These are phyloP conservation scores for Neckera pumila DNA, from an alignment of 225 moss, liverwort and hornwort genomes.

Conservation along the genomic window DNA sequence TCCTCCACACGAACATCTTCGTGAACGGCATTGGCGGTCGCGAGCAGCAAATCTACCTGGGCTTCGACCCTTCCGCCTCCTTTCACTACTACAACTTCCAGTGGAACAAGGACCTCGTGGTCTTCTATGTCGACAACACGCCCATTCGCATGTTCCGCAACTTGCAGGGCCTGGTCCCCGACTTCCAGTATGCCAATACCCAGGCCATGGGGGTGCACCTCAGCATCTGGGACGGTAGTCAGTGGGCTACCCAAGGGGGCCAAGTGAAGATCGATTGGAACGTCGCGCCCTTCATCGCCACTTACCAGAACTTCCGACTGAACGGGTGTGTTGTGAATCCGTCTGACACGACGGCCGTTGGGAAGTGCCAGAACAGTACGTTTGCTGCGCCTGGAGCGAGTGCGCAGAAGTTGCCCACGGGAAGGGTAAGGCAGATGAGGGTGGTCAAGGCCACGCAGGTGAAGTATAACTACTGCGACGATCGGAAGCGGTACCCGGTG, in stretches of 20 bases:
- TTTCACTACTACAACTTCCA: constrained; percentile 35
- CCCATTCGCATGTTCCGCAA: constrained; percentile 62
- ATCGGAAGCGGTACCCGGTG: constrained; percentile 9
- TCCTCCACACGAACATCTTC: constrained; percentile 41
- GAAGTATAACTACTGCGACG: constrained; percentile 60
- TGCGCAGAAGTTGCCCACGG: constrained; percentile 17
- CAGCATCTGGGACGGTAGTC: constrained; percentile 70
- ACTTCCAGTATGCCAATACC: constrained; percentile 24
- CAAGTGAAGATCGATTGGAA: constrained; percentile 53
- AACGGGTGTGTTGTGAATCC: not conserved
- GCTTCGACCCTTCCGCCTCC: constrained; percentile 22
- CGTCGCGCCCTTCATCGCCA: constrained; percentile 44
- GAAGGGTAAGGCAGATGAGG: constrained; percentile 23
- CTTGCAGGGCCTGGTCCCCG: not conserved
- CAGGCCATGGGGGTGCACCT: constrained; percentile 44
- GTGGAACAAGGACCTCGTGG: constrained; percentile 21
- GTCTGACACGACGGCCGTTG: not conserved
- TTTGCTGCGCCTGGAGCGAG: constrained; percentile 26
- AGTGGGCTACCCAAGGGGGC: constrained; percentile 72
- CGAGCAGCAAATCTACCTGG: constrained; percentile 29
- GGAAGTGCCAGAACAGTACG: not conserved
- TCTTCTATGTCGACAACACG: constrained; percentile 60
- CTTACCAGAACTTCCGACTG: constrained; percentile 26
- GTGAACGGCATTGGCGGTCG: constrained; percentile 22
- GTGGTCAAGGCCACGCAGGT: constrained; percentile 40